phyloP scores from a whole-genome alignment of 2,329 filamentous ascomycete genomes.

The Blastomyces percursus region DNA sequence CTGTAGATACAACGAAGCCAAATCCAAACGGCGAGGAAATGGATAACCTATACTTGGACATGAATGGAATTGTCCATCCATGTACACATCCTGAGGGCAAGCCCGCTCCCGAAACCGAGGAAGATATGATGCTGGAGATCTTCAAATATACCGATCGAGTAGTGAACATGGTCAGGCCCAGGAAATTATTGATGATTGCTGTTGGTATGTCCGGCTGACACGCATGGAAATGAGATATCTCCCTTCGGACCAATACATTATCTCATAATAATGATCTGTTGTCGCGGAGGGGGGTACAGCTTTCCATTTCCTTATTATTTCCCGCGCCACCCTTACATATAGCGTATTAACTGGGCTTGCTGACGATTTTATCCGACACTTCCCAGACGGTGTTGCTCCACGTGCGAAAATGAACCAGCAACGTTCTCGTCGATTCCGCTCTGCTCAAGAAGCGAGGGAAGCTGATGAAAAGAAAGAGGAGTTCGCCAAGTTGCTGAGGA shows the following conservation, averaged over 20 bases:
- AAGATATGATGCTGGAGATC: conserved; percentile 98
- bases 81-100: conserved; percentile 95
- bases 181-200: conserved; percentile 94
- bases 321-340: conserved; percentile 2
- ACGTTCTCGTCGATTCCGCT: conserved; percentile 85
- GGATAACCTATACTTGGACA: conserved; percentile 95
- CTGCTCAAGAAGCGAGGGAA: conserved; percentile 86
- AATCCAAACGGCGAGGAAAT: conserved; percentile 98
- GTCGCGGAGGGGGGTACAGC: conserved; percentile 24
- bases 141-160: conserved; percentile 99
- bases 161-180: conserved; percentile 94
- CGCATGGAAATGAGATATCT: conserved; percentile 10
- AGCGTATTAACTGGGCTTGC: conserved; percentile 1
- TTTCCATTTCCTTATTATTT: conserved; percentile 9
- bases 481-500: conserved; percentile 70
- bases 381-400: conserved; percentile 80
- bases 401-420: conserved; percentile 99
- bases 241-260: conserved; percentile 23
- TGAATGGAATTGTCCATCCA: conserved; percentile 99
- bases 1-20: conserved; percentile 68
- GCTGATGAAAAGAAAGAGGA: conserved; percentile 87
- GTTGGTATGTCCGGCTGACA: conserved; percentile 49
- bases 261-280: conserved; percentile 17
- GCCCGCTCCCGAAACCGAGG: conserved; percentile 82
- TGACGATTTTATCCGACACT: conserved; percentile 17